phyloP scores from a whole-genome alignment of 1,284 basidiomycete genomes.

The Trichosporon faecale region DNA sequence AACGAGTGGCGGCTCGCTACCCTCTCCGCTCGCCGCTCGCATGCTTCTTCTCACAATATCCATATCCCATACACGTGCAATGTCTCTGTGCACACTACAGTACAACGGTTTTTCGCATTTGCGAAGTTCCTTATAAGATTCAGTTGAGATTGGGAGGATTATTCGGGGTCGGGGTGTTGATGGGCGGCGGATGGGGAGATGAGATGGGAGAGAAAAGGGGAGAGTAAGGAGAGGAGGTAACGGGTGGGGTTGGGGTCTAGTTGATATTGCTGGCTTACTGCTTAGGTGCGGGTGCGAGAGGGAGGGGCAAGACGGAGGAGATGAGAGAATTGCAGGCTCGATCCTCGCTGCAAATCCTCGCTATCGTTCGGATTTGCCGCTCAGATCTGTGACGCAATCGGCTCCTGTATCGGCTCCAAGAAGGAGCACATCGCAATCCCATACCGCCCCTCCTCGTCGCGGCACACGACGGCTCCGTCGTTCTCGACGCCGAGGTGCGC shows the following conservation, averaged over 20 bases:
- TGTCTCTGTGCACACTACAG: neutral
- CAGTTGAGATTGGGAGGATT: neutral
- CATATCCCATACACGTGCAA: neutral
- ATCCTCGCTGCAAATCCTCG: too few relatives aligned
- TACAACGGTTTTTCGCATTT: neutral
- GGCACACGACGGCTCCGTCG: slow-evolving; percentile 51
- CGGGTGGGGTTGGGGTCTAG: neutral
- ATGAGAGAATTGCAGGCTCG: too few relatives aligned
- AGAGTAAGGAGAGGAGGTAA: neutral
- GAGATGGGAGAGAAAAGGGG: neutral
- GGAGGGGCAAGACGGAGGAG: too few relatives aligned
- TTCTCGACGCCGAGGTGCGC: slow-evolving; percentile 50
- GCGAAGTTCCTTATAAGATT: neutral
- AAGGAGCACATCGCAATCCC: slow-evolving; percentile 53
- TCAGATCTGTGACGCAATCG: neutral
- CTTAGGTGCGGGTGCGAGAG: too few relatives aligned
- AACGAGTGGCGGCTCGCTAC: neutral
- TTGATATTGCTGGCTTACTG: too few relatives aligned
- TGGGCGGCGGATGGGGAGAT: too few relatives aligned
- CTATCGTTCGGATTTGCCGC: neutral
- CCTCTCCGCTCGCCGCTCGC: neutral
- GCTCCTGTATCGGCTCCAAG: slow-evolving; percentile 41
- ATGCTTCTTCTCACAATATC: neutral
- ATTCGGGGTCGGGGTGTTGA: neutral
- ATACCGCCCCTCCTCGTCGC: slow-evolving; percentile 40